Evolutionary conservation across 257 asterid genomes (phyloP).

Genomic region (Ajuga chamaepitys): DNA sequence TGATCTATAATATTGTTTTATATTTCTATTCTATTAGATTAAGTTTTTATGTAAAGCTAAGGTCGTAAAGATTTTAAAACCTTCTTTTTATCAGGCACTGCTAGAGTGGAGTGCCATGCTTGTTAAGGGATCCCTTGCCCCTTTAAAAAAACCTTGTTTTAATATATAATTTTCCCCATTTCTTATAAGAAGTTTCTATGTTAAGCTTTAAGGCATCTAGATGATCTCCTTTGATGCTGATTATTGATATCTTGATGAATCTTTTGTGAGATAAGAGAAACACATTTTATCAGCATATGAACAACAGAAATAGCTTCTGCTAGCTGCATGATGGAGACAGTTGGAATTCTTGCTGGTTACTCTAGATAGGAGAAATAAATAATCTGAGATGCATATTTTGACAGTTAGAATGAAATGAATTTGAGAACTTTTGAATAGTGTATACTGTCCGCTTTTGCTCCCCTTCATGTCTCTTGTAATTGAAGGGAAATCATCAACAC

Average conservation of each 20-base stretch:
- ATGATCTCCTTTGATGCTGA: background rate
- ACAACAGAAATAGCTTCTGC: background rate
- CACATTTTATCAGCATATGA: background rate
- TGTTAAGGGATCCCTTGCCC: no score
- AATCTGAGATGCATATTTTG: background rate
- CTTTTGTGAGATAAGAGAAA: background rate
- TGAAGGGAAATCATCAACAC: no score
- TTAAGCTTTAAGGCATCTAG: background rate
- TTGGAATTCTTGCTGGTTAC: background rate
- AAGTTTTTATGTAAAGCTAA: no score
- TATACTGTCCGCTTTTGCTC: no score
- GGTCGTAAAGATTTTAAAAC: no score
- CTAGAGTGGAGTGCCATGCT: no score
- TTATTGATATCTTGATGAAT: background rate
- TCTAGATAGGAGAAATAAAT: background rate
- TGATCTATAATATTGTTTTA: background rate
- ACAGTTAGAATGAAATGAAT: background rate
- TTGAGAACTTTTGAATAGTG: background rate
- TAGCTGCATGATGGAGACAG: background rate
- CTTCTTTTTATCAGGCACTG: no score
- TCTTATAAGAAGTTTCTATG: no score
- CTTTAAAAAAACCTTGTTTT: no score
- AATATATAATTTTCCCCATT: no score
- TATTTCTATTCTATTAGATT: no score
- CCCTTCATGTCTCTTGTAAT: no score